Evolutionary conservation across 352 stramenopile species (phyloP), one percentile per base, ranked within the genome.

Genomic region (Phytophthora colocasiae): DNA sequence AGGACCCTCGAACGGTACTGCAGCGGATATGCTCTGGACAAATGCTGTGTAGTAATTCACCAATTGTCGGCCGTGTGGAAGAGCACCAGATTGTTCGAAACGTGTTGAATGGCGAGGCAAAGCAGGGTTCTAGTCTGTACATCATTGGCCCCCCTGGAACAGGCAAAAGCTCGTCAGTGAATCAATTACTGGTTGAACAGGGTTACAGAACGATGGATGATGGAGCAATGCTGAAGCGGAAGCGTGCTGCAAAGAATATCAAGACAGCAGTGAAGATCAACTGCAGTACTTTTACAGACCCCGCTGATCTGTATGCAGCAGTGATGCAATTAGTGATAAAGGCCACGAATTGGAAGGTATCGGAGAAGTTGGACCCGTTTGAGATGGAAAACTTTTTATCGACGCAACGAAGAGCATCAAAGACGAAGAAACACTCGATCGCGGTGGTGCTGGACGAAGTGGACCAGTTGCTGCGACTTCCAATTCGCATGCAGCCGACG

Each of bases 361-460:
- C 87, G 1, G 63, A 69, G n/a, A 29, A 53, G 2, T 39, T 91
- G 17, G 77, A 89, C 29, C 61, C 78, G 6, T 73, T 72, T 41
- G 50, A 67, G 10, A 74, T 92, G 27, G 74, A 89, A 44, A 62
- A 63, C 22, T 90, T 92, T 46, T 58, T 92, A 6, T 46, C 38
- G 15, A 22, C 49, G 1, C 63, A 64, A 26, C 47, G 46, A 11
- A 15, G 38, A 4, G 34, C 14, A 11, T 26, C 11, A 17, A 61
- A 17, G 34, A 8, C 12, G 5, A 69, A 41, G 12, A 52, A 45
- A 38, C 38, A 51, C 29, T 52, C 46, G 41, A 17, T 71, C 29
- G 70, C 85, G 7, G 47, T 92, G 0, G 80, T 91, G 24, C 58
- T 92, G 26, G 84, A 92, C 41, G 84, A 92, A 52, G 80, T 92